Percentiles rank a stretch among this genome's conserved stretches.
These are phyloP conservation scores for Catharanthus roseus DNA, from an alignment of 257 asterid genomes.

Conservation along the genomic window DNA sequence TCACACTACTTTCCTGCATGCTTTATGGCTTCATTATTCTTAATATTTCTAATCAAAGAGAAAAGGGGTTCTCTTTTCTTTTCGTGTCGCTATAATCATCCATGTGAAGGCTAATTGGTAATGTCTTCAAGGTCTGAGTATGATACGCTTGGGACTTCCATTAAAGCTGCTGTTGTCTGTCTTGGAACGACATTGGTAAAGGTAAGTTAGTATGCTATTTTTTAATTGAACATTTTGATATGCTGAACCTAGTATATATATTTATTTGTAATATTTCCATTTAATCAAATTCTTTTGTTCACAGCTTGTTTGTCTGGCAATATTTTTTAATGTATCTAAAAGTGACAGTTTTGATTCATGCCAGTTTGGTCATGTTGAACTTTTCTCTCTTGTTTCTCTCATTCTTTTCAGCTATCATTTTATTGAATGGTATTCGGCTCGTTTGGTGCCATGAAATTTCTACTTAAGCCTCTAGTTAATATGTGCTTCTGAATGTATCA, in stretches of 20 bases:
- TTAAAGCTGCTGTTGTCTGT: conserved; percentile 76
- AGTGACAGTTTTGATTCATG: conserved; percentile 87
- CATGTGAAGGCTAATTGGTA: not conserved
- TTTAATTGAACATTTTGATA: not conserved
- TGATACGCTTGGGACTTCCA: conserved; percentile 90
- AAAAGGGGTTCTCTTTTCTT: not conserved
- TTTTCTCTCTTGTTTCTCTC: not conserved
- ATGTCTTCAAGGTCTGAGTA: conserved; percentile 76
- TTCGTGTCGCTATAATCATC: not conserved
- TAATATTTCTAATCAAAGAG: not conserved
- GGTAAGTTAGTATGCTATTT: conserved; percentile 34
- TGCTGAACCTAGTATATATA: conserved; percentile 7
- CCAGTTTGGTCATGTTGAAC: conserved; percentile 46
- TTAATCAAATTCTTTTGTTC: conserved; percentile 12
- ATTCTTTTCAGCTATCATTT: not conserved
- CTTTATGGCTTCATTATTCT: not conserved
- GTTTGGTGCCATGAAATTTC: not conserved
- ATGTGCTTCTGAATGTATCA: not conserved
- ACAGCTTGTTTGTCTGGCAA: conserved; percentile 97
- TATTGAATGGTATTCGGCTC: not conserved
- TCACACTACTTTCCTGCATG: not conserved
- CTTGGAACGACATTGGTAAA: conserved; percentile 76
- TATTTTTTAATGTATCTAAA: conserved; percentile 93
- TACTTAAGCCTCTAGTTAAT: not conserved
- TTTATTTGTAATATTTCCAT: not conserved